Base-by-base conservation (phyloP, 257 asterid species). In the Przewalskia tangutica region DNA sequence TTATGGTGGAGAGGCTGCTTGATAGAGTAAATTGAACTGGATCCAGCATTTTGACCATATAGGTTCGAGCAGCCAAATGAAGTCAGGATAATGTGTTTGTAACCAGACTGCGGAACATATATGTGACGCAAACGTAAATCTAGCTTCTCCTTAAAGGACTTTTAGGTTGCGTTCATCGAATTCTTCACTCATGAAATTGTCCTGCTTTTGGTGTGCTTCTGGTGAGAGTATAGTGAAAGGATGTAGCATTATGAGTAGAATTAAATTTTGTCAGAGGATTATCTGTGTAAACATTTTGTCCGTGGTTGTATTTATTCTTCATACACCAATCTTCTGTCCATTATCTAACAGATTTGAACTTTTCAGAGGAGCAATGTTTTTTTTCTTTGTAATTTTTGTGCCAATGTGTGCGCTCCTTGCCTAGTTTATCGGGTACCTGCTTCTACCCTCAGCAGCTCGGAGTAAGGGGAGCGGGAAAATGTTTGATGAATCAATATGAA, bases 1-100 rank as follows among this genome's bases (percentile, higher is more conserved):
- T 92, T 71, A 86, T 90, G 91, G 98, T 89, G 75, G 98, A 96
- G 82, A 90, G 55, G 84, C 89, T 96, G 84, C 94, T 96, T 32
- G 92, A 92, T 84, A 91, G 87, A 87, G 84, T 91, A 84, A 91
- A 81, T 82, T 92, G 83, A 27, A 68, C 2, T 68, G 77, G 44
- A 27, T 27, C 32, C 32, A 27, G 32, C 32, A 27, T 27, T 27
- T 27, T 27, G 32, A 27, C 32, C 32, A 27, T 27, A 27, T 27
- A 27, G 32, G 32, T 27, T 27, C 32, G 32, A 27, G 32, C 32
- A 27, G 32, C 32, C 32, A 27, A 27, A 27, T 27, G 32, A 27
- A 27, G 32, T 27, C 32, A 27, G 32, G 32, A 27, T 27, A 27
- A 27, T 27, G 32, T 27, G 32, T 27, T 27, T 27, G 32, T 27